A percentile compares a stretch with the other conserved stretches of the same genome.
phyloP scores from a whole-genome alignment of 75 land plant species.

The Cupressus sempervirens region DNA sequence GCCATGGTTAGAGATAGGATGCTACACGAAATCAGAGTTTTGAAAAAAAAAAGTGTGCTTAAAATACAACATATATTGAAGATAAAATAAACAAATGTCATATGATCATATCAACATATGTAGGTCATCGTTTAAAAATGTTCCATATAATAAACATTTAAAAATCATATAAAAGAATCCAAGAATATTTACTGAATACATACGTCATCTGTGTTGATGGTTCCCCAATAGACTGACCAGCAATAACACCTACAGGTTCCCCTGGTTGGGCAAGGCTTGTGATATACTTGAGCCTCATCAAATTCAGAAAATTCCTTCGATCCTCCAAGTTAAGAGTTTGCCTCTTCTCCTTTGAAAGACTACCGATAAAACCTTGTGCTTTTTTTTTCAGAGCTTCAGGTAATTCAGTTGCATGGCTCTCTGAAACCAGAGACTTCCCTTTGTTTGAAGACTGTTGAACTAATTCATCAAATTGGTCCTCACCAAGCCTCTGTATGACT shows the following conservation, averaged over 20 bases:
- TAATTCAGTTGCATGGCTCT: conserved; percentile 34
- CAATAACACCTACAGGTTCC: conserved; percentile 93
- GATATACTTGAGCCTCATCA: conserved; percentile 64
- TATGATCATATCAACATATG: background rate
- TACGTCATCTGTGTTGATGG: conserved; percentile 99
- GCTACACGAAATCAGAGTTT: background rate
- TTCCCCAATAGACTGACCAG: conserved; percentile 96
- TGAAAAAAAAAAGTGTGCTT: background rate
- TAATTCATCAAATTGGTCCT: conserved; percentile 17
- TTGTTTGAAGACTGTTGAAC: background rate
- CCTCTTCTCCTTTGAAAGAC: conserved; percentile 20
- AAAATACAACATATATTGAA: background rate
- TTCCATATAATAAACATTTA: background rate
- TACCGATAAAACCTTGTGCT: conserved; percentile 29
- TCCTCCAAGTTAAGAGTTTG: conserved; percentile 18
- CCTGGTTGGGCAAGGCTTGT: conserved; percentile 91
- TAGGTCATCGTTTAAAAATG: background rate
- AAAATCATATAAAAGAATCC: background rate
- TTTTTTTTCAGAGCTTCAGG: conserved; percentile 42
- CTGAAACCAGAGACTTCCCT: conserved; percentile 9
- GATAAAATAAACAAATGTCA: background rate
- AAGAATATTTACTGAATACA: conserved; percentile 16
- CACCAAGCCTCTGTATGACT: conserved; percentile 41
- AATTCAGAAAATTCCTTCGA: conserved; percentile 29
- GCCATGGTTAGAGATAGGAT: background rate